A percentile compares a stretch with the other conserved stretches of the same genome.
Evolutionary conservation across 495 filamentous ascomycete species (phyloP).

Genomic region (Penicillium nucicola): DNA sequence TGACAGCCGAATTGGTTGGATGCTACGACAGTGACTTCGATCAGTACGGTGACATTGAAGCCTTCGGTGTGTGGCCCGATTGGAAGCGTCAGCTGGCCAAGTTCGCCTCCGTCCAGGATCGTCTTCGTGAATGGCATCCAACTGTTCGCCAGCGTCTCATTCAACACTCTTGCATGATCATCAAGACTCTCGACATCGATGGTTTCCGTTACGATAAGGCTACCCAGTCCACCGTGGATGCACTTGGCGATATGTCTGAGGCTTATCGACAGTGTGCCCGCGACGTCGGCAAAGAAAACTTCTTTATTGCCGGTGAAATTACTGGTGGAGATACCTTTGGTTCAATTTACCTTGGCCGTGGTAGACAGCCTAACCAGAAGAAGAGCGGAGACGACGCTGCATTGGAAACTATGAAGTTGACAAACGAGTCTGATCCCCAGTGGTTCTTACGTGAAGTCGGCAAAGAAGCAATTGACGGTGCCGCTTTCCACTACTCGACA

Average conservation of each 20-base stretch:
- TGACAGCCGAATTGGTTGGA: constrained; percentile 46
- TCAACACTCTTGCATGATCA: constrained; percentile 63
- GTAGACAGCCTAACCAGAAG: constrained; percentile 52
- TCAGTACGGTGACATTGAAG: constrained; percentile 64
- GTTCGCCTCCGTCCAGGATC: constrained; percentile 73
- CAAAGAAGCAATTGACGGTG: constrained; percentile 59
- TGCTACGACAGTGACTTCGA: constrained; percentile 72
- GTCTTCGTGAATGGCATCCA: constrained; percentile 67
- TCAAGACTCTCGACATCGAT: constrained; percentile 61
- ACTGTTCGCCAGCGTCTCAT: constrained; percentile 55
- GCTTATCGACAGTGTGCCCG: constrained; percentile 54
- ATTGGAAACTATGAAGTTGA: constrained; percentile 43
- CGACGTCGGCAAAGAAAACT: constrained; percentile 57
- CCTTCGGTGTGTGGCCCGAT: constrained; percentile 65
- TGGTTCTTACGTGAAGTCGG: constrained; percentile 57
- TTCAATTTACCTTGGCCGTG: constrained; percentile 64
- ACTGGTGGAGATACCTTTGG: constrained; percentile 62
- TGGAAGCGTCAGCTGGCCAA: constrained; percentile 68
- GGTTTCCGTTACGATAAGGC: constrained; percentile 70
- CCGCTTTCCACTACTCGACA: constrained; percentile 67
- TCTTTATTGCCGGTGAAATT: constrained; percentile 64
- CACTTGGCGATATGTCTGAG: constrained; percentile 53
- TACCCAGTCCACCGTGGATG: constrained; percentile 61
- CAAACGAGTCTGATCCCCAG: constrained; percentile 39
- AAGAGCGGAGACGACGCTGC: constrained; percentile 20